Base-by-base conservation (phyloP, 2,329 filamentous ascomycete genomes). In the Metarhizium robertsii region DNA sequence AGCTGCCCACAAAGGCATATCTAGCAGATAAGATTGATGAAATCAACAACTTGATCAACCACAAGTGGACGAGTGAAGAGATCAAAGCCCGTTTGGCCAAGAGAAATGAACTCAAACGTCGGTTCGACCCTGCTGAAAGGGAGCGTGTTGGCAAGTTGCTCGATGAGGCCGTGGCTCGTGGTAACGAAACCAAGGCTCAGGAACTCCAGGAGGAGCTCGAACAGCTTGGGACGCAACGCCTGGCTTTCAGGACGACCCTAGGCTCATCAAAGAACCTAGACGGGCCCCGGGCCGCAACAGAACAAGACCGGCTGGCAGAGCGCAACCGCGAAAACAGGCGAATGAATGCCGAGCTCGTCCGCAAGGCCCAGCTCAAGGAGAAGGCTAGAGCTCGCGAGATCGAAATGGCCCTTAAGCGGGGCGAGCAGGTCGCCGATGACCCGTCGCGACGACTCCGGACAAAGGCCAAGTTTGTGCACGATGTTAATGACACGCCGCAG, bases 351-450 rank as follows among this genome's bases (percentile, higher is more conserved):
- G 89, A 96, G 67, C 86, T 88, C 50, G 88, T 97, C n/a, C 89
- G 92, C 57, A 88, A 89, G 69, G 92, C 92, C 0, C 88, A 96
- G 67, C 78, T 96, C 55, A 86, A 87, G 62, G 94, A 99, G 73
- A 81, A 85, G 62, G 80, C 81, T 52, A 79, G 78, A 61, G 76
- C 76, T 63, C 82, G 81, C 60, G 80, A 80, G 68, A 78, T 77
- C 48, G 83, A 84, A 61, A 79, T 77, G 56, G 83, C 81, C 46
- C 71, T 84, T 49, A 82, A 82, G 58, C 79, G 84, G 43, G 85
- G 85, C 55, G 86, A 88, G 65, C 74, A 75, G 2, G 75, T 82
- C 38, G 72, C 77, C 55, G 80, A 81, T 50, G 83, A 86, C 62
- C 73, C 75, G 49, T 81, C 79, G 8, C 78, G 84, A 59, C 81